Evolutionary conservation across 345 rosid genomes (phyloP), one percentile per base, ranked within the genome.

Genomic region (Anacardium occidentale): DNA sequence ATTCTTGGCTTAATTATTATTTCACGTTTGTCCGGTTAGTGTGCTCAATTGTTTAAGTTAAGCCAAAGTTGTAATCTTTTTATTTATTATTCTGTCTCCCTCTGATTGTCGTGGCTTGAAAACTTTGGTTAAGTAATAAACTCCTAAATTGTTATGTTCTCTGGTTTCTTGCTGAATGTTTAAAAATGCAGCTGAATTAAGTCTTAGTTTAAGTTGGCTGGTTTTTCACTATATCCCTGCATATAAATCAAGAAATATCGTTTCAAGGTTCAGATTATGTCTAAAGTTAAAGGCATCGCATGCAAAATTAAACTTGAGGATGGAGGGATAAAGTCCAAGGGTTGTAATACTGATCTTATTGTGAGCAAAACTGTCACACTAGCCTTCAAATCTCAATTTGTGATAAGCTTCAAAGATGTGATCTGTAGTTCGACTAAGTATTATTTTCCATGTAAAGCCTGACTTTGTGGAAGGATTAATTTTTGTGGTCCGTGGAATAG

Each of bases 241-340:
- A n/a, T 69, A n/a, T 76, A 76, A 63, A 78, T 47, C 13, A 37
- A 53, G 48, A 60, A 48, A 12, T 70, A 14, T 63, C 75, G 71
- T 63, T 18, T 63, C 85, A 86, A 85, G 82, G 78, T 78, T 73
- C 84, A 88, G 89, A 69, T 29, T 15, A 63, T 76, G 57, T 85
- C 85, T 29, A 76, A 85, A 63, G 59, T 72, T 73, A 75, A 57
- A 75, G 64, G 63, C 56, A 20, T 63, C 51, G 52, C 29, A 9
- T 68, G 59, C 56, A 75, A 62, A 53, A 72, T 71, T 44, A 58
- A 62, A 42, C 22, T 34, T 48, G 48, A 67, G 26, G 73, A 48
- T 18, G 37, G 29, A 51, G 45, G 29, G 55, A 26, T 70, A 69
- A 76, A 64, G 60, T 54, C 75, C 2, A 50, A 50, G 73, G 72